Evolutionary conservation across 2,329 filamentous ascomycete species (phyloP), one percentile per base, ranked within the genome.

Genomic region (Cladophialophora exuberans): DNA sequence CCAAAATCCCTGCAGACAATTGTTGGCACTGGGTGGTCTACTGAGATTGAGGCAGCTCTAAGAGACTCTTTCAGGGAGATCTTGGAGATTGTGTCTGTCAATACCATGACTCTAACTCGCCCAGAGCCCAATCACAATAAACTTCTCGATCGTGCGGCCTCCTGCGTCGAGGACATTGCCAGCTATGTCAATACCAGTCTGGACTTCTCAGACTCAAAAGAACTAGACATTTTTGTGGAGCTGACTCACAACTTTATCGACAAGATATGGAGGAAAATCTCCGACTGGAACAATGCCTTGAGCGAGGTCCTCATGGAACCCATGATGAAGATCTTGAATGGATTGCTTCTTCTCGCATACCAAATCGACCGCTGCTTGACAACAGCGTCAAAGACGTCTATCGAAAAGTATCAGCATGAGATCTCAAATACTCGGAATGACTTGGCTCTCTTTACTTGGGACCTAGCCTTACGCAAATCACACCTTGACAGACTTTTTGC

Each of bases 381-480:
- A n/a, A n/a, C n/a, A n/a, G n/a, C n/a, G n/a, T n/a, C n/a, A n/a
- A n/a, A n/a, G n/a, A n/a, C n/a, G n/a, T n/a, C n/a, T n/a, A n/a
- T n/a, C n/a, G n/a, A n/a, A n/a, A n/a, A n/a, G n/a, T n/a, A n/a
- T n/a, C n/a, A n/a, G n/a, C n/a, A n/a, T 10, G 23, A 22, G 23
- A 47, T 39, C 35, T 22, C 23, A 11, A 42, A 41, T 11, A 41
- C 5, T n/a, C 49, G 49, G 22, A 22, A 54, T 30, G 51, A 35
- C n/a, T 13, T 61, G 31, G 48, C 48, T 22, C 39, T 23, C n/a
- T 44, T 53, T 18, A 48, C 55, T 25, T 61, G 44, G 52, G 49
- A 45, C n/a, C 39, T 58, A 9, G 48, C 52, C 31, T 39, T 61
- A 22, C 36, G 45, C 6, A 30, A 45, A 20, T 28, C 56, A 17